Evolutionary conservation across 305 asterid species (phyloP).

Genomic region (Plantago rigida): DNA sequence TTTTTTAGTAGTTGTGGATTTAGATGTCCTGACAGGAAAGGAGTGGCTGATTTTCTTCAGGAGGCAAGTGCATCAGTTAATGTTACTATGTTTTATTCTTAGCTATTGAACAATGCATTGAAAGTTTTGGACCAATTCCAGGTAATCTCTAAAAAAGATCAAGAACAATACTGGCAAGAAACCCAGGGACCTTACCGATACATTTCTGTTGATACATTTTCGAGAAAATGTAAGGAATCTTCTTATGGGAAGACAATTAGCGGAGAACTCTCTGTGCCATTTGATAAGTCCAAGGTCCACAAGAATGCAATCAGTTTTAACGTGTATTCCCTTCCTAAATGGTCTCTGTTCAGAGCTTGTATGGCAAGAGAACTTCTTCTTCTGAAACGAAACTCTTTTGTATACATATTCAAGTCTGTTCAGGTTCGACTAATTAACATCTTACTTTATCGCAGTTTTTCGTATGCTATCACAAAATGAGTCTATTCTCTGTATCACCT

Average conservation of each 20-base stretch:
- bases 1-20: conserved; percentile 33
- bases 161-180: conserved; percentile 52
- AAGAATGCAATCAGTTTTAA: conserved; percentile 34
- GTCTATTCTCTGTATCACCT: neutral
- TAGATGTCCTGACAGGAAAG: conserved; percentile 39
- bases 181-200: conserved; percentile 31
- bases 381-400: conserved; percentile 48
- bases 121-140: conserved; percentile 15
- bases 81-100: neutral
- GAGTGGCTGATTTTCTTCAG: conserved; percentile 39
- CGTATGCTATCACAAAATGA: neutral
- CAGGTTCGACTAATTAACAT: conserved; percentile 35
- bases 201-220: conserved; percentile 35
- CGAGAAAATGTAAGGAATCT: conserved; percentile 38
- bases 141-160: conserved; percentile 64
- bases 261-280: conserved; percentile 37
- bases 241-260: conserved; percentile 28
- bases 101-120: neutral
- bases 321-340: conserved; percentile 42
- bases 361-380: conserved; percentile 54
- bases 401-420: conserved; percentile 40
- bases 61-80: conserved; percentile 30
- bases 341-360: conserved; percentile 49
- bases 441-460: neutral
- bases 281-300: conserved; percentile 32